Evolutionary conservation across 352 stramenopile species (phyloP).

Genomic region (Pythium rishiriense): DNA sequence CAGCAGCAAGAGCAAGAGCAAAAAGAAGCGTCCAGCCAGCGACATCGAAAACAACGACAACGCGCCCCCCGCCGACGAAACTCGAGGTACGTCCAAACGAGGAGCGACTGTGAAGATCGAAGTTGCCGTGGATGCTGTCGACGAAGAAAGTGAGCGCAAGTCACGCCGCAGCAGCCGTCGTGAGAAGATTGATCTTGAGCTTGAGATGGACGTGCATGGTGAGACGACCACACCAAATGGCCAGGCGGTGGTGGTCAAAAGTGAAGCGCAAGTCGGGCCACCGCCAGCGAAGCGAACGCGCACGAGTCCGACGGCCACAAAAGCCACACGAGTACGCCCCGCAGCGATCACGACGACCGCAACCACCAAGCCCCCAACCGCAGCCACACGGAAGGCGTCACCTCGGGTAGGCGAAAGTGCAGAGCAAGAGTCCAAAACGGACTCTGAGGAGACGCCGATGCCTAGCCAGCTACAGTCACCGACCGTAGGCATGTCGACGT

Average conservation of each 20-base stretch:
- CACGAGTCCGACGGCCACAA: constrained; percentile 6
- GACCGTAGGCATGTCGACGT: constrained; percentile 9
- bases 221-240: too few species aligned
- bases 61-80: neutral
- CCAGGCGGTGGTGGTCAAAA: neutral
- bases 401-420: neutral
- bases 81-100: neutral
- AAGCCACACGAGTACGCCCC: neutral
- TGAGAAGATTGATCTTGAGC: constrained; percentile 52
- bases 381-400: constrained; percentile 8
- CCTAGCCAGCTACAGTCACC: constrained; percentile 7
- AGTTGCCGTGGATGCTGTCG: constrained; percentile 47
- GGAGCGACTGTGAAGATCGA: constrained; percentile 26
- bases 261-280: neutral
- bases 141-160: constrained; percentile 52
- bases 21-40: neutral
- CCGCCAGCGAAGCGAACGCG: constrained; percentile 9
- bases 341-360: neutral
- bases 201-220: constrained; percentile 52
- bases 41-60: neutral
- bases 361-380: constrained; percentile 2
- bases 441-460: constrained; percentile 16
- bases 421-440: constrained; percentile 3
- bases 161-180: constrained; percentile 28
- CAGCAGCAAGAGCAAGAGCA: constrained; percentile 5